These are phyloP conservation scores for Primulina tabacum DNA, from an alignment of 257 asterid species.

Conservation along the genomic window DNA sequence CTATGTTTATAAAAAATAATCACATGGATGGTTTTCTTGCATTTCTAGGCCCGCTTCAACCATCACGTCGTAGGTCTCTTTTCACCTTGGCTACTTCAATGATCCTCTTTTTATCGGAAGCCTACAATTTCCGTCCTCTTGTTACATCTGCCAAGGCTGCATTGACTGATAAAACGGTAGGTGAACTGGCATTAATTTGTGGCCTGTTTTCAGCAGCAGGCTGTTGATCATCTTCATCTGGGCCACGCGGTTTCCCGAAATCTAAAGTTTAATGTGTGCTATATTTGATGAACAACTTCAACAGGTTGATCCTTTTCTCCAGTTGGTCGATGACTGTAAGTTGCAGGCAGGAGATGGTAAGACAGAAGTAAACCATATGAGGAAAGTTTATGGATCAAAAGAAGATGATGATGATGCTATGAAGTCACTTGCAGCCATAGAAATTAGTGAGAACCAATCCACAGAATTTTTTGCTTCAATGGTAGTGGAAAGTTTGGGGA, in stretches of 20 bases:
- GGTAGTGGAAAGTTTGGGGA: conserved; percentile 48
- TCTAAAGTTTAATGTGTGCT: conserved; percentile 18
- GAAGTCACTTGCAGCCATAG: conserved; percentile 44
- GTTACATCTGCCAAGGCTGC: conserved; percentile 55
- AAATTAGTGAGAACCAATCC: conserved; percentile 52
- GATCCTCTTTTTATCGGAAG: conserved; percentile 67
- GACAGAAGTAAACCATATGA: conserved; percentile 25
- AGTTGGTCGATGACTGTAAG: conserved; percentile 64
- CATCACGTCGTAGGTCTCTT: conserved; percentile 70
- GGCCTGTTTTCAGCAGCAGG: conserved; percentile 18
- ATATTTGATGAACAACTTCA: conserved; percentile 25
- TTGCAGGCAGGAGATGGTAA: conserved; percentile 49
- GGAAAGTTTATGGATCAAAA: conserved; percentile 56
- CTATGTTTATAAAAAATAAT: conserved; percentile 4
- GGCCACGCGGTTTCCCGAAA: conserved; percentile 5
- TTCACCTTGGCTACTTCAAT: conserved; percentile 69
- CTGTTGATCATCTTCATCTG: conserved; percentile 24
- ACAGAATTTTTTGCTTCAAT: conserved; percentile 58
- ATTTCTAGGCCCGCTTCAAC: conserved; percentile 58
- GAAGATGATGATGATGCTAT: conserved; percentile 77
- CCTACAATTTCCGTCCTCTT: conserved; percentile 52
- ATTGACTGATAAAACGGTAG: conserved; percentile 56
- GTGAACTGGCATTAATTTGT: conserved; percentile 27
- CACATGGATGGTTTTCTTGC: conserved; percentile 20
- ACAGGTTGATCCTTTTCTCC: conserved; percentile 77